These are phyloP conservation scores for Aspergillus glaucus DNA, from an alignment of 2,329 filamentous ascomycete species.

Conservation along the genomic window DNA sequence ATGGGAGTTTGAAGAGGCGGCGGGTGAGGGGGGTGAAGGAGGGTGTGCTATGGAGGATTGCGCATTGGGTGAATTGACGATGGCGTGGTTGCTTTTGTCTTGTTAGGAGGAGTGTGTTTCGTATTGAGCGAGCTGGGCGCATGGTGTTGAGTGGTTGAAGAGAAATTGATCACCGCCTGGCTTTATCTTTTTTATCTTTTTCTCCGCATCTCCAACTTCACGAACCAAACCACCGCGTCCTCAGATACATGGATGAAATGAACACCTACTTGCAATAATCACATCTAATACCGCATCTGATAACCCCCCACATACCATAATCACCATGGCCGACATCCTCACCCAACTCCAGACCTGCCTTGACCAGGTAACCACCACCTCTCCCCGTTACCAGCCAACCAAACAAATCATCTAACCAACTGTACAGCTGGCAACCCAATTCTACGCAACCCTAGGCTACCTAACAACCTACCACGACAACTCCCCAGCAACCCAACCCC, in stretches of 20 bases:
- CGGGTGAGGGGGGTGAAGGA: slow-evolving; percentile 28
- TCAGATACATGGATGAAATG: no score
- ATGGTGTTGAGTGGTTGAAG: slow-evolving; percentile 3
- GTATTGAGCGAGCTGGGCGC: neutral
- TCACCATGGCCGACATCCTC: slow-evolving; percentile 41
- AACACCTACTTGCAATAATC: neutral
- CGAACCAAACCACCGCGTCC: neutral
- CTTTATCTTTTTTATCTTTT: neutral
- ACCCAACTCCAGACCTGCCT: slow-evolving; percentile 47
- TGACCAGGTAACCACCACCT: slow-evolving; percentile 35
- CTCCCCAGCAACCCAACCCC: slow-evolving; percentile 30
- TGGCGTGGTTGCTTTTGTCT: neutral
- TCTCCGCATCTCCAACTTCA: slow-evolving; percentile 1
- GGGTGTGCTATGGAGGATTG: slow-evolving; percentile 6
- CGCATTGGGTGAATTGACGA: slow-evolving; percentile 11
- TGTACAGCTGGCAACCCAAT: slow-evolving; percentile 44
- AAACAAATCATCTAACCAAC: slow-evolving; percentile 1
- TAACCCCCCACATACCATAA: neutral
- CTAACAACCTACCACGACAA: slow-evolving; percentile 42
- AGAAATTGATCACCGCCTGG: neutral
- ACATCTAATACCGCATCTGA: neutral
- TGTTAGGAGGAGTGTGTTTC: neutral
- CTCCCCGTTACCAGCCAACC: neutral
- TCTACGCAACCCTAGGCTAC: slow-evolving; percentile 47
- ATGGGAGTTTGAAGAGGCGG: slow-evolving; percentile 32